These are phyloP conservation scores for Articulospora tetracladia DNA, from an alignment of 495 filamentous ascomycete species.

Conservation along the genomic window DNA sequence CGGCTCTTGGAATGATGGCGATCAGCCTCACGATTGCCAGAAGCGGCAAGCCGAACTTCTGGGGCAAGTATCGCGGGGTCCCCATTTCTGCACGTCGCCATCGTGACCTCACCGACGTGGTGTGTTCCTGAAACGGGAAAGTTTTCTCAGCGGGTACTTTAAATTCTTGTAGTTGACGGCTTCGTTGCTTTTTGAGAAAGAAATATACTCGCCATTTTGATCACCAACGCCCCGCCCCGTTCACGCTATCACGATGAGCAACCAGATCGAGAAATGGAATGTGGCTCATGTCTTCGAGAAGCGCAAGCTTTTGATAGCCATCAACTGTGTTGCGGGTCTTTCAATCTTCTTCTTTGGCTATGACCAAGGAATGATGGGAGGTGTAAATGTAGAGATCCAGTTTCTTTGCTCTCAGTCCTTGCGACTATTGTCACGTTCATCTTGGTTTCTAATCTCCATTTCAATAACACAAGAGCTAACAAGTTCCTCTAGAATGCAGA, in stretches of 20 bases:
- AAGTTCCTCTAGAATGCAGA: too few species aligned
- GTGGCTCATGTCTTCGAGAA: conserved; percentile 61
- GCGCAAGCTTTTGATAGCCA: conserved; percentile 55
- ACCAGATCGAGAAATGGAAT: conserved; percentile 18
- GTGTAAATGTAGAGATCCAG: too few species aligned
- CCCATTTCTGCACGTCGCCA: not conserved
- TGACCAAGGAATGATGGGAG: conserved; percentile 59
- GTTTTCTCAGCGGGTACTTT: not conserved
- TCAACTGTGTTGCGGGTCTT: conserved; percentile 58
- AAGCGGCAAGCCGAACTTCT: not conserved
- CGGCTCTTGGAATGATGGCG: not conserved
- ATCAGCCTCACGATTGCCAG: conserved; percentile 11
- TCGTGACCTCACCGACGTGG: not conserved
- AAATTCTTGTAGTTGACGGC: not conserved
- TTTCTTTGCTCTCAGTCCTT: too few species aligned
- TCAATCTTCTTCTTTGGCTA: conserved; percentile 33
- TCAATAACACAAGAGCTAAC: too few species aligned
- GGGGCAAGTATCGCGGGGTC: not conserved
- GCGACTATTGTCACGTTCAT: too few species aligned
- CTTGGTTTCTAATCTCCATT: too few species aligned
- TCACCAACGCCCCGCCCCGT: not conserved
- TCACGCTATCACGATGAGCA: conserved; percentile 2
- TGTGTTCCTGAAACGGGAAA: not conserved
- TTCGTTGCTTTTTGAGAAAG: not conserved
- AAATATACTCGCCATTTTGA: not conserved